Percentiles rank a stretch among this genome's conserved stretches.
phyloP scores from a whole-genome alignment of 2,329 filamentous ascomycete genomes.

The Pseudogymnoascus sp. region DNA sequence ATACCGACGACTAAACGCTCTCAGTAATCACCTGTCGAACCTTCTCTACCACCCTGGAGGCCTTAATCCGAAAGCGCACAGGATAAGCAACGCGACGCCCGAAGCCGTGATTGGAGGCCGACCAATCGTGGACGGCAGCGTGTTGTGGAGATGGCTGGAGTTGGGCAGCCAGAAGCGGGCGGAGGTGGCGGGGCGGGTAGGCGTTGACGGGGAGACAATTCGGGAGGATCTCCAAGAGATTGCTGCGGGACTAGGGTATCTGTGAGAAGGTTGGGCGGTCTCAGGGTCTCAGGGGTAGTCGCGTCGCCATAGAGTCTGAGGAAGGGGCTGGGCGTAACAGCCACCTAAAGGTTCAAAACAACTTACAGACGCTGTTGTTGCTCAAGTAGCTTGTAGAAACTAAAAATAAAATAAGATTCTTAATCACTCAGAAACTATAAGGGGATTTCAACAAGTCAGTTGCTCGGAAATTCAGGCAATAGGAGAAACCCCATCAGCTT shows the following conservation, averaged over 20 bases:
- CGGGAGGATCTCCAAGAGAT: slow-evolving; percentile 59
- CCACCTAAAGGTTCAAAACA: not conserved
- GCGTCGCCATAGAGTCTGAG: not conserved
- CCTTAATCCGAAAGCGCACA: slow-evolving; percentile 74
- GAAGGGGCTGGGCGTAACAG: not conserved
- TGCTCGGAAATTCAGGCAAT: not conserved
- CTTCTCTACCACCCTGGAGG: slow-evolving; percentile 69
- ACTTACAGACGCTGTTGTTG: not conserved
- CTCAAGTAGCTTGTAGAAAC: not conserved
- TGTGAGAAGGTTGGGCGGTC: slow-evolving; percentile 26
- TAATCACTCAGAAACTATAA: not conserved
- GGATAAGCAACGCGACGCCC: slow-evolving; percentile 48
- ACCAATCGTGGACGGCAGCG: slow-evolving; percentile 59
- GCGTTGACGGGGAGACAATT: slow-evolving; percentile 57
- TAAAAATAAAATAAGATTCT: not conserved
- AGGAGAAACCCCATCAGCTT: not conserved
- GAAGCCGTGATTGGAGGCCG: slow-evolving; percentile 35
- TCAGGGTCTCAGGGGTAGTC: not conserved
- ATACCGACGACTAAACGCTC: slow-evolving; percentile 74
- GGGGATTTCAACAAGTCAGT: not conserved
- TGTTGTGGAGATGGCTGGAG: slow-evolving; percentile 68
- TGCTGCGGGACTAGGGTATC: slow-evolving; percentile 51
- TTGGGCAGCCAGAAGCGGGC: slow-evolving; percentile 55
- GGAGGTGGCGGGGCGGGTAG: slow-evolving; percentile 68
- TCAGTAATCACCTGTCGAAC: slow-evolving; percentile 71